phyloP scores from a whole-genome alignment of 192 early-diverging fungal genomes.

The Podila epicladia region DNA sequence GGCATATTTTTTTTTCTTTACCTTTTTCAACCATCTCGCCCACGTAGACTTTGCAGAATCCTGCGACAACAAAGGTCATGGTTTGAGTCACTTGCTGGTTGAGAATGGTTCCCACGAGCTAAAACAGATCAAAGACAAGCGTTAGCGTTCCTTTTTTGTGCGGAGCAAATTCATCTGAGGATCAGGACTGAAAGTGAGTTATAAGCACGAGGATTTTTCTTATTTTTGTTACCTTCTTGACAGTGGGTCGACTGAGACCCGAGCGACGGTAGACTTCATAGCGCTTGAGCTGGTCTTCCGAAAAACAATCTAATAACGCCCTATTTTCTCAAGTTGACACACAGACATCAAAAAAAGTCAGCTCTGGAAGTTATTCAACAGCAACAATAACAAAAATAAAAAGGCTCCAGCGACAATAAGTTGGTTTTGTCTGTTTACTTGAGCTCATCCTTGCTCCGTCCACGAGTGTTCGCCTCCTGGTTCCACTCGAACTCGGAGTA shows the following conservation, averaged over 20 bases:
- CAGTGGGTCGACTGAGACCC: slow-evolving; percentile 76
- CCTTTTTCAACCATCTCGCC: slow-evolving; percentile 89
- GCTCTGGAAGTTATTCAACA: neutral
- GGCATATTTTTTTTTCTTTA: slow-evolving; percentile 9
- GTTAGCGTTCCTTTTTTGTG: neutral
- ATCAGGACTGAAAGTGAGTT: neutral
- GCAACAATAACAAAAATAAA: neutral
- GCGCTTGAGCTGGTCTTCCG: slow-evolving; percentile 76
- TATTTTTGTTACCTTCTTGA: slow-evolving; percentile 86
- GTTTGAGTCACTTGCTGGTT: slow-evolving; percentile 78
- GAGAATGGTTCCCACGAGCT: slow-evolving; percentile 71
- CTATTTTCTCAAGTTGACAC: slow-evolving; percentile 32
- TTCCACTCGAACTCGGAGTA: slow-evolving; percentile 60
- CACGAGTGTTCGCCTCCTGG: slow-evolving; percentile 55
- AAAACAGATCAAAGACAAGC: neutral
- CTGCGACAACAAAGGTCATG: slow-evolving; percentile 84
- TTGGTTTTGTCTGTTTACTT: slow-evolving; percentile 35
- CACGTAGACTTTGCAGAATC: slow-evolving; percentile 92
- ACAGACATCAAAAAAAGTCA: neutral
- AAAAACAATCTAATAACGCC: slow-evolving; percentile 71
- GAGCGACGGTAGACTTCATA: slow-evolving; percentile 87
- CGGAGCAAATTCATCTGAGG: neutral
- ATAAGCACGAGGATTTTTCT: neutral
- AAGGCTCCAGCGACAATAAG: neutral
- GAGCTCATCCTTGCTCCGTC: slow-evolving; percentile 63